Percentiles rank a stretch among this genome's conserved stretches.
Evolutionary conservation across 305 asterid species (phyloP).

Genomic region (Plantago coronopus): DNA sequence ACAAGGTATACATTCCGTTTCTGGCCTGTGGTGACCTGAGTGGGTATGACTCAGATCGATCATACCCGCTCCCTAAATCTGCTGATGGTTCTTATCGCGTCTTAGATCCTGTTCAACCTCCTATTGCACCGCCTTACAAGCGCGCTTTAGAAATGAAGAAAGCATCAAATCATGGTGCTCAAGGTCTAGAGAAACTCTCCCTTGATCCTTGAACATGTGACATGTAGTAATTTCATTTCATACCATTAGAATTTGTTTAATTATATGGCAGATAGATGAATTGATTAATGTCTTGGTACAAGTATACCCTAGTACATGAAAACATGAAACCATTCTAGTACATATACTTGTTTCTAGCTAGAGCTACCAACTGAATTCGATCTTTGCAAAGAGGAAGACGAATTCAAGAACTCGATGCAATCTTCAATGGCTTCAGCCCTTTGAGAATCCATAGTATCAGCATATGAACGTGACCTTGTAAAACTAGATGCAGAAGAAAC

Average conservation of each 20-base stretch:
- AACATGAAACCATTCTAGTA: conserved; percentile 4
- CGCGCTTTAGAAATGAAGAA: conserved; percentile 96
- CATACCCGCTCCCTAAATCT: conserved; percentile 71
- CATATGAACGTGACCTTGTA: conserved; percentile 55
- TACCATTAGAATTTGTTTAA: conserved; percentile 2
- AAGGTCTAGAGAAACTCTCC: conserved; percentile 56
- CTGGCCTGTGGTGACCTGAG: conserved; percentile 93
- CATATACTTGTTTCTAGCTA: conserved; percentile 30
- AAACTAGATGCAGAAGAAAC: conserved; percentile 58
- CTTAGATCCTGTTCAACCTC: conserved; percentile 91
- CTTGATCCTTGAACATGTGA: conserved; percentile 38
- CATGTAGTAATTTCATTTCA: conserved; percentile 2
- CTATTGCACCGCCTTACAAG: conserved; percentile 95
- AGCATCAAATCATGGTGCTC: conserved; percentile 64
- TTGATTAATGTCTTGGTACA: conserved; percentile 13
- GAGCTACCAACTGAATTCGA: conserved; percentile 68
- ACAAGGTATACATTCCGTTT: conserved; percentile 91
- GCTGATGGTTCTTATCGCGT: conserved; percentile 73
- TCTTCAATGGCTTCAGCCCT: conserved; percentile 90
- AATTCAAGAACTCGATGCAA: conserved; percentile 88
- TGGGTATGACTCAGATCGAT: conserved; percentile 88
- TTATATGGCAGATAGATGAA: not conserved
- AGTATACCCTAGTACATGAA: conserved; percentile 9
- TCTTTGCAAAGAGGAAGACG: conserved; percentile 61
- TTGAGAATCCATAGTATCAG: conserved; percentile 55